phyloP scores from a whole-genome alignment of 2,329 filamentous ascomycete genomes.

The Botrytis fragariae region DNA sequence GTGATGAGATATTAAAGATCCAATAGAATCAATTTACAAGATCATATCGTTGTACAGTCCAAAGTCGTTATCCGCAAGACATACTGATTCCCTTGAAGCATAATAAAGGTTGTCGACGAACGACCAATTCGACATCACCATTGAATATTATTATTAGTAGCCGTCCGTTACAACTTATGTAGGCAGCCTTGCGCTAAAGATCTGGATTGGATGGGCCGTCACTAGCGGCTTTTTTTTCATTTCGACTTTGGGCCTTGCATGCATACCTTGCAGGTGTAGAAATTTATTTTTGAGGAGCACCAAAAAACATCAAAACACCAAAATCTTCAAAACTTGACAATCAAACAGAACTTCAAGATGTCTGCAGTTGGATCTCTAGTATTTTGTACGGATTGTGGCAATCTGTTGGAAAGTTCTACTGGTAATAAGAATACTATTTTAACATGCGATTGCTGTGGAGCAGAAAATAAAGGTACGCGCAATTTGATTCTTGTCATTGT shows the following conservation, averaged over 20 bases:
- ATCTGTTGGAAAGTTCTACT: conserved; percentile 77
- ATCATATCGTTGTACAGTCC: background rate
- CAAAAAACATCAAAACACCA: background rate
- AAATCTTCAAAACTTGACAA: background rate
- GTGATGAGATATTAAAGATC: background rate
- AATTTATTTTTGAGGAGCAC: conserved; percentile 10
- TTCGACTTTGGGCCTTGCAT: conserved; percentile 10
- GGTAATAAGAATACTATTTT: conserved; percentile 74
- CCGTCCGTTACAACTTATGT: background rate
- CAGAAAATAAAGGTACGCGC: conserved; percentile 71
- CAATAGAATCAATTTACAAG: background rate
- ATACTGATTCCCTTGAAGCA: background rate
- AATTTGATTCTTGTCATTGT: background rate
- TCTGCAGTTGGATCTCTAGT: conserved; percentile 85
- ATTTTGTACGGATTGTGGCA: conserved; percentile 91
- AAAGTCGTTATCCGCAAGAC: background rate
- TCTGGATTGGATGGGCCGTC: conserved; percentile 1
- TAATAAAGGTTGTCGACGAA: background rate
- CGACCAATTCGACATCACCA: background rate
- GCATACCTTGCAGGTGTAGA: background rate
- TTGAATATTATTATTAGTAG: conserved; percentile 10
- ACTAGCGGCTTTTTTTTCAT: conserved; percentile 9
- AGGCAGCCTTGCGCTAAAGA: conserved; percentile 26
- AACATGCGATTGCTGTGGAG: conserved; percentile 81
- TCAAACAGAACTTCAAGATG: conserved; percentile 52